A percentile compares a stretch with the other conserved stretches of the same genome.
These are phyloP conservation scores for Apostasia shenzhenica DNA, from an alignment of 106 monocot species.

Conservation along the genomic window DNA sequence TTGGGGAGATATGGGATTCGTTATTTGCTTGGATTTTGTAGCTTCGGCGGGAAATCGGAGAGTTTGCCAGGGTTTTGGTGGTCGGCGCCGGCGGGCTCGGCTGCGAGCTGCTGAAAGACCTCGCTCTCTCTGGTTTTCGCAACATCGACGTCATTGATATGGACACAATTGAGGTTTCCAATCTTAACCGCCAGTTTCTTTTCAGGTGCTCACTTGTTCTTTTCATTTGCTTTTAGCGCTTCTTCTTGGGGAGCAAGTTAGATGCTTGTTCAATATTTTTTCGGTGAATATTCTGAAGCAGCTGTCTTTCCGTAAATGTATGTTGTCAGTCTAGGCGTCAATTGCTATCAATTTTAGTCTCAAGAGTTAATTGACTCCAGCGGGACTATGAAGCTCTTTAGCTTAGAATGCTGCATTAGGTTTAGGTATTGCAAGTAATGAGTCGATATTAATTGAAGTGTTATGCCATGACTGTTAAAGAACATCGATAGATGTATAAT, in stretches of 20 bases:
- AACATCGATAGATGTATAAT: no score
- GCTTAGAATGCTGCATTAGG: no score
- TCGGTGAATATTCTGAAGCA: no score
- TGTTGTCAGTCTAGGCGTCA: no score
- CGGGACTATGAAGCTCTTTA: no score
- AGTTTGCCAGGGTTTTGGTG: constrained; percentile 71
- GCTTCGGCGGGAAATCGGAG: constrained; percentile 77
- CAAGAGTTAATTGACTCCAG: no score
- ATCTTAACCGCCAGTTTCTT: constrained; percentile 98
- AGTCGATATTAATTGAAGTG: no score
- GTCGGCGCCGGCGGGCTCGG: constrained; percentile 97
- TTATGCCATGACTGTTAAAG: no score
- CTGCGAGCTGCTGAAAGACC: constrained; percentile 95
- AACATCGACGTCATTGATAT: constrained; percentile 95
- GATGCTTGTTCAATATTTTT: neutral
- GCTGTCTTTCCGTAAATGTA: no score
- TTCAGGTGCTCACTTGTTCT: constrained; percentile 53
- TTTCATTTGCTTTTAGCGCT: neutral
- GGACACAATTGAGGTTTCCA: constrained; percentile 99
- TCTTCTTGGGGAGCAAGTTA: neutral
- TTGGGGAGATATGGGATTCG: neutral
- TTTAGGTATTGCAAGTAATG: no score
- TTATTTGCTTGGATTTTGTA: constrained; percentile 7
- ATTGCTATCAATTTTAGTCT: no score
- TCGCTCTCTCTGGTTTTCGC: constrained; percentile 82